A percentile compares a stretch with the other conserved stretches of the same genome.
These are phyloP conservation scores for Przewalskia tangutica DNA, from an alignment of 257 asterid species.

Conservation along the genomic window DNA sequence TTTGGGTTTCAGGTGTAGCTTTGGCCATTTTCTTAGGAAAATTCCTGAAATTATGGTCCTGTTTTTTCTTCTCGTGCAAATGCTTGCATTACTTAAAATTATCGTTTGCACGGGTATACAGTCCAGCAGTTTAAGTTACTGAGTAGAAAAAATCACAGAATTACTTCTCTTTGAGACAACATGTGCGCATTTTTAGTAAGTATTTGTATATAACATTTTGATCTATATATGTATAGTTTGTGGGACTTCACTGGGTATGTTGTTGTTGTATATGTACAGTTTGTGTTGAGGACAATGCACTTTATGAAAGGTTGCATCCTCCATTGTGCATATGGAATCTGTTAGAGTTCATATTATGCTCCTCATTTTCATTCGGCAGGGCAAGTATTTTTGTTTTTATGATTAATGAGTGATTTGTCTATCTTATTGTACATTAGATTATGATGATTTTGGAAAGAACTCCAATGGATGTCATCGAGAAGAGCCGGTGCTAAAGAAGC, in stretches of 20 bases:
- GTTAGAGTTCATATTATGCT: neutral
- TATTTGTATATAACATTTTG: neutral
- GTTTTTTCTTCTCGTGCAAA: constrained; percentile 33
- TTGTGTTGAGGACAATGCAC: neutral
- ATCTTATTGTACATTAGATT: constrained; percentile 28
- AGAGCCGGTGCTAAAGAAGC: constrained; percentile 65
- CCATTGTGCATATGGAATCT: neutral
- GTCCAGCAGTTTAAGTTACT: neutral
- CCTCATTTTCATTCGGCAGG: neutral
- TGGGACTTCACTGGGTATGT: too few species aligned
- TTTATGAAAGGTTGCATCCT: neutral
- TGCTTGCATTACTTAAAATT: neutral
- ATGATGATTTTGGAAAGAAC: constrained; percentile 49
- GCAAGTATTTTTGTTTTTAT: too few species aligned
- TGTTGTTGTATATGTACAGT: neutral
- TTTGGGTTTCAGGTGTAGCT: constrained; percentile 13
- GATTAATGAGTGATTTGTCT: neutral
- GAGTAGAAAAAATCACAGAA: neutral
- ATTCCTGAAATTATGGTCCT: constrained; percentile 22
- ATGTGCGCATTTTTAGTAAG: neutral
- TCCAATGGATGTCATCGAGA: constrained; percentile 26
- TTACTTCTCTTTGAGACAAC: neutral
- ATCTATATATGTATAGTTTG: neutral
- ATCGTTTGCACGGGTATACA: neutral
- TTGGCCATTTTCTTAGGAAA: neutral